Conservation (phyloP, 225 moss, liverwort and hornwort genomes). For the Neckera pumila region DNA sequence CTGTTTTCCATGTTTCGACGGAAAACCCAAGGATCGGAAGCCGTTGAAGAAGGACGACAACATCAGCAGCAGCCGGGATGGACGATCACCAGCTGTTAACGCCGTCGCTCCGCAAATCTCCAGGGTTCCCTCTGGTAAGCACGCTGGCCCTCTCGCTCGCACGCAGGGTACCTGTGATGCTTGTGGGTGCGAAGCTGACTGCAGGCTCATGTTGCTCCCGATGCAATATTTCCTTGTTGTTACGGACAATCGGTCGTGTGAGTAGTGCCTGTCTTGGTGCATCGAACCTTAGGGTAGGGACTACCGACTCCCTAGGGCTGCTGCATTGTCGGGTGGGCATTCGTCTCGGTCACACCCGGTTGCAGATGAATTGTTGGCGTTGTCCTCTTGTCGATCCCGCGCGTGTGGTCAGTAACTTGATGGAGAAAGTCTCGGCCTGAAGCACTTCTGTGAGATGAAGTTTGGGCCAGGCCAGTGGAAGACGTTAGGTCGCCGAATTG, state of each 20-base stretch:
- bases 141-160: neutral
- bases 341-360: neutral
- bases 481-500: neutral
- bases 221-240: neutral
- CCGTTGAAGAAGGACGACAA: slow-evolving; percentile 70
- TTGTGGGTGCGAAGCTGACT: neutral
- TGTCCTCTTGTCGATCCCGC: neutral
- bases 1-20: slow-evolving; percentile 95
- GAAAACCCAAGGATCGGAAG: slow-evolving; percentile 63
- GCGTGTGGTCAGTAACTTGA: neutral
- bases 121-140: slow-evolving; percentile 68
- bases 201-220: neutral
- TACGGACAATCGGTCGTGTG: neutral
- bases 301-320: neutral
- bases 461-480: neutral
- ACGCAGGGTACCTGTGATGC: neutral
- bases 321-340: neutral
- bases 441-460: neutral
- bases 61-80: slow-evolving; percentile 41
- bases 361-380: neutral
- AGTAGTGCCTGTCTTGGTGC: neutral
- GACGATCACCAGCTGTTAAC: slow-evolving; percentile 38
- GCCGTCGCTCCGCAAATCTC: slow-evolving; percentile 25
- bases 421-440: neutral
- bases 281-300: neutral